Conservation (phyloP, 2,329 filamentous ascomycete genomes). For the Corynespora cassiicola region DNA sequence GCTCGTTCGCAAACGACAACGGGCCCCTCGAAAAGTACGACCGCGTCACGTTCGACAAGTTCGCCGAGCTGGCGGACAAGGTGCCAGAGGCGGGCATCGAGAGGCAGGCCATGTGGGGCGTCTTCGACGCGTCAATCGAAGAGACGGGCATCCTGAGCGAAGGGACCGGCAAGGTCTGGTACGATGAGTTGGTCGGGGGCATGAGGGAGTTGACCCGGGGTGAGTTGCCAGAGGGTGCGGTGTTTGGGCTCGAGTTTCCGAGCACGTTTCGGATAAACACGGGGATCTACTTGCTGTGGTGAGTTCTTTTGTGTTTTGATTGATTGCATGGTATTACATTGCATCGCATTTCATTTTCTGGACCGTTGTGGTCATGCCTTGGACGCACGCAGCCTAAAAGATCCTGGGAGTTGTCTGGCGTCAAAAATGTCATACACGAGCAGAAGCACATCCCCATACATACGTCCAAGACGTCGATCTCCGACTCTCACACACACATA, state of each 20-base stretch:
- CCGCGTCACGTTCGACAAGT: slow-evolving; percentile 35
- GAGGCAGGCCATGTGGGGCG: slow-evolving; percentile 32
- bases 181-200: slow-evolving; percentile 49
- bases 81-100: slow-evolving; percentile 33
- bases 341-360: too few relatives aligned
- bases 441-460: not conserved
- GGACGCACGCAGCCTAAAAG: too few relatives aligned
- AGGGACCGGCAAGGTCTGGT: slow-evolving; percentile 50
- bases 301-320: slow-evolving; percentile 8
- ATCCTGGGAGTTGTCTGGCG: too few relatives aligned
- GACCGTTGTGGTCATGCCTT: too few relatives aligned
- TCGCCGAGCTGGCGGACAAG: slow-evolving; percentile 32
- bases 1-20: slow-evolving; percentile 58
- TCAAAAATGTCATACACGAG: too few relatives aligned
- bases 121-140: slow-evolving; percentile 39
- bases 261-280: slow-evolving; percentile 49
- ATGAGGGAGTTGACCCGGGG: slow-evolving; percentile 30
- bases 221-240: slow-evolving; percentile 42
- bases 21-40: slow-evolving; percentile 40
- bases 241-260: slow-evolving; percentile 45
- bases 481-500: not conserved
- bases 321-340: too few relatives aligned
- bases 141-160: slow-evolving; percentile 42
- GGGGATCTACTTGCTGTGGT: slow-evolving; percentile 46
- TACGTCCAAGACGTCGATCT: too few relatives aligned